Evolutionary conservation across 257 asterid genomes (phyloP), one percentile per base, ranked within the genome.

Genomic region (Penstemon newberryi): DNA sequence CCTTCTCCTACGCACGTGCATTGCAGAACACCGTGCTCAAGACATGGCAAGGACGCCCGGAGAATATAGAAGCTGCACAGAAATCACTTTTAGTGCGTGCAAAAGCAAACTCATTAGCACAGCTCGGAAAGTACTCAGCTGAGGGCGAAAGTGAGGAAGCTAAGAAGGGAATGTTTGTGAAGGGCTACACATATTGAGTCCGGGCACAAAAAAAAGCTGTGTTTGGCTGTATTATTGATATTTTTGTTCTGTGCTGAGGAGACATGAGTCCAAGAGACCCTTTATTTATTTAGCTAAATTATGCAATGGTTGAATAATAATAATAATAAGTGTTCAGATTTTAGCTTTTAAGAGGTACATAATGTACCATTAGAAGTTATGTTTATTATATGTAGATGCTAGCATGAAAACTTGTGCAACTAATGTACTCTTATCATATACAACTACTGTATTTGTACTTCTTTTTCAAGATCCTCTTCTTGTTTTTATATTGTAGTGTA

Each of bases 41-140:
- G 89, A 72, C 96, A 52, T 91, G 97, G 97, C 88, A 88, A 72
- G 97, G 97, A 53, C 95, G 63, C 45, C 95, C 97, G 0, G 97
- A 88, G 82, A 91, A 84, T 15, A 56, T 75, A 3, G 93, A 86
- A 76, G 96, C 95, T 72, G 96, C 84, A 19, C 97, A 91, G 68
- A 86, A 59, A 69, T 78, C 96, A 15, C 96, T 91, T 67, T 70
- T 89, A 83, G 81, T 84, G 53, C 96, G 96, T n/a, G 95, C 97
- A 36, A 91, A 91, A 79, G 96, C 97, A 0, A 89, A 91, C 82
- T 89, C 97, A 25, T 74, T 85, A 80, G 97, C 97, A 9, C 96
- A 91, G 61, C 91, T 91, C 0, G 97, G 97, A 40, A 88, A 81
- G 66, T 91, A 88, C 84, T 81, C 96, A 0, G 96, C 95, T 12